Percentiles rank a stretch among this genome's conserved stretches.
Conservation (phyloP, 768 basidiomycete species). For the Hirschioporus abietinus region DNA sequence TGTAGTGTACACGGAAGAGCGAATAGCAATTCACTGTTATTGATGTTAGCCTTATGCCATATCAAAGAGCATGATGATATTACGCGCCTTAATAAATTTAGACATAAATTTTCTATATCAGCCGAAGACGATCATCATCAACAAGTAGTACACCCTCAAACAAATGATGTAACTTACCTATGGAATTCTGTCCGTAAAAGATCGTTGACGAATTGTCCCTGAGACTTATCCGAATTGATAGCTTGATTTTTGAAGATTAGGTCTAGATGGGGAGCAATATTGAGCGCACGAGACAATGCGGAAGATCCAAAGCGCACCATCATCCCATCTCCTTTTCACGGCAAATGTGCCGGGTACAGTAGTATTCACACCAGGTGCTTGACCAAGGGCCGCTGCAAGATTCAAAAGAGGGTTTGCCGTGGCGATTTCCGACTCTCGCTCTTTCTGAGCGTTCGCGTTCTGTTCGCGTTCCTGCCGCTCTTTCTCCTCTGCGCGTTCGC, state of each 20-base stretch:
- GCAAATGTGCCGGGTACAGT: slow-evolving; percentile 79
- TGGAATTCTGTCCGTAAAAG: slow-evolving; percentile 91
- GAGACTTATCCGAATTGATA: slow-evolving; percentile 49
- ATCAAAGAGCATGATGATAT: neutral
- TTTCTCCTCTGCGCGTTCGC: slow-evolving; percentile 92
- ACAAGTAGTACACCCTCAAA: slow-evolving; percentile 7
- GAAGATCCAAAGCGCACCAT: slow-evolving; percentile 44
- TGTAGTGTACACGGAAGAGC: slow-evolving; percentile 9
- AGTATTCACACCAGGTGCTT: slow-evolving; percentile 66
- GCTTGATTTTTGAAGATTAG: slow-evolving; percentile 99
- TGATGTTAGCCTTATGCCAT: neutral
- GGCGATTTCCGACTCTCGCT: slow-evolving; percentile 79
- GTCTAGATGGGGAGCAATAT: slow-evolving; percentile 42
- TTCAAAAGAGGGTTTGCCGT: slow-evolving; percentile 85
- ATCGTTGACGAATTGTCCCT: slow-evolving; percentile 92
- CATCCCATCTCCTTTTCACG: slow-evolving; percentile 93
- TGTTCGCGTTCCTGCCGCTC: slow-evolving; percentile 74
- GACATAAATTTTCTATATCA: slow-evolving; percentile 79
- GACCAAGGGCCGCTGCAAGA: slow-evolving; percentile 85
- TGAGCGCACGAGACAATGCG: slow-evolving; percentile 7
- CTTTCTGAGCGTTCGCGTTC: slow-evolving; percentile 50
- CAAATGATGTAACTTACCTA: slow-evolving; percentile 48
- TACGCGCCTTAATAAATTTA: slow-evolving; percentile 77
- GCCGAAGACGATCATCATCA: slow-evolving; percentile 8
- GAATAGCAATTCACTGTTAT: slow-evolving; percentile 8